These are phyloP conservation scores for Lentinus brumalis DNA, from an alignment of 768 basidiomycete genomes.

Conservation along the genomic window DNA sequence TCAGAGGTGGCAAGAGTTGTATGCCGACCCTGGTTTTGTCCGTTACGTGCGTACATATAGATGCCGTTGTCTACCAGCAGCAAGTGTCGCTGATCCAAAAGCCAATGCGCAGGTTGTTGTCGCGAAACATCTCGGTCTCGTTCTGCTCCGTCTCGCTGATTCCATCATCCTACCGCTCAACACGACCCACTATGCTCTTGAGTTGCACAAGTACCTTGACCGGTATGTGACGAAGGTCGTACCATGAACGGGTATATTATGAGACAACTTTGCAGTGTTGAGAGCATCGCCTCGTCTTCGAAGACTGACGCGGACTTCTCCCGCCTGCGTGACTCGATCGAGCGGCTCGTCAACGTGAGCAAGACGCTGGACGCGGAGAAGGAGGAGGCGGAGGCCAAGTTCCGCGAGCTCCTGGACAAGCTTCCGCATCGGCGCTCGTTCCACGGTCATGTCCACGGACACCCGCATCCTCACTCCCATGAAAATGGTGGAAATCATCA, in stretches of 20 bases:
- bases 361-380: conserved; percentile 31
- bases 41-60: conserved; percentile 46
- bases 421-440: conserved; percentile 5
- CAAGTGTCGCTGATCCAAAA: too few species aligned
- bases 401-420: conserved; percentile 27
- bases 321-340: conserved; percentile 26
- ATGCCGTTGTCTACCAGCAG: too few species aligned
- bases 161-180: conserved; percentile 63
- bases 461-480: background rate
- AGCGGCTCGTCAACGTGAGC: conserved; percentile 24
- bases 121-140: conserved; percentile 58
- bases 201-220: conserved; percentile 27
- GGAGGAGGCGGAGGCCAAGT: conserved; percentile 27
- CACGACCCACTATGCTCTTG: conserved; percentile 65
- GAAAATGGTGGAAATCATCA: background rate
- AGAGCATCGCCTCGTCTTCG: conserved; percentile 20
- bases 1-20: conserved; percentile 59
- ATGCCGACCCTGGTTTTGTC: conserved; percentile 63
- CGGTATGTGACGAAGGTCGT: conserved; percentile 1
- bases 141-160: conserved; percentile 52
- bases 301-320: conserved; percentile 22
- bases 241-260: background rate
- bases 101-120: conserved; percentile 47
- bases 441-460: background rate
- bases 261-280: conserved; percentile 19